A percentile compares a stretch with the other conserved stretches of the same genome.
Evolutionary conservation across 139 green algal species (phyloP).

Genomic region (Micromonas commoda): DNA sequence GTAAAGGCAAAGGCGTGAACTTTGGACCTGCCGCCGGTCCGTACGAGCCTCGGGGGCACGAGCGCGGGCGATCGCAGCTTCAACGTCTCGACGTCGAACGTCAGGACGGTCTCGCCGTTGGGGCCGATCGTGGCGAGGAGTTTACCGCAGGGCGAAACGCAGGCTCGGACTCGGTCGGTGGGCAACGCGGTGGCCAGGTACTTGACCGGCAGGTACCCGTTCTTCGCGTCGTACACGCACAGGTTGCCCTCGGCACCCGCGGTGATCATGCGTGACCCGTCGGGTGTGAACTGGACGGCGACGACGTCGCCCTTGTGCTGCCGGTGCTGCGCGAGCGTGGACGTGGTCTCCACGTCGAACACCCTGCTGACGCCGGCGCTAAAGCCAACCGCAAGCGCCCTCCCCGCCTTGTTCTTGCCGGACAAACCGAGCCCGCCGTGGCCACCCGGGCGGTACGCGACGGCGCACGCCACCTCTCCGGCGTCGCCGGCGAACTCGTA

Average conservation of each 20-base stretch:
- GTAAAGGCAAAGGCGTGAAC: neutral
- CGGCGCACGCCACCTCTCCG: conserved; percentile 40
- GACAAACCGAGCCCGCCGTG: neutral
- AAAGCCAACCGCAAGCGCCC: conserved; percentile 60
- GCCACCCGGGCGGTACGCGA: conserved; percentile 49
- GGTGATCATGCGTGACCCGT: conserved; percentile 53
- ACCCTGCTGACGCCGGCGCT: conserved; percentile 52
- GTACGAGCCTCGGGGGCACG: too few species aligned
- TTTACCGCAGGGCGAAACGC: conserved; percentile 35
- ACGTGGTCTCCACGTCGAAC: conserved; percentile 58
- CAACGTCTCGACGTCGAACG: conserved; percentile 46
- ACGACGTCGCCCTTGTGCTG: conserved; percentile 53
- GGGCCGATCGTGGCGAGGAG: conserved; percentile 24
- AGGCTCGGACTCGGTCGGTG: conserved; percentile 34
- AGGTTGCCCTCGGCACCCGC: conserved; percentile 56
- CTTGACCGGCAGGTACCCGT: conserved; percentile 52
- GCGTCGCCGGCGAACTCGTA: conserved; percentile 62
- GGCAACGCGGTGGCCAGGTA: conserved; percentile 42
- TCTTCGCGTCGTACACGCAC: conserved; percentile 55
- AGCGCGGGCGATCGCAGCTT: neutral
- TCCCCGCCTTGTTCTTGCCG: neutral
- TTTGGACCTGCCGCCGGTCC: too few species aligned
- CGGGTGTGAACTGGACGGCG: conserved; percentile 49
- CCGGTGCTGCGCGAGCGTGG: conserved; percentile 56
- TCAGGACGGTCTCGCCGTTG: conserved; percentile 32